Evolutionary conservation across 345 rosid genomes (phyloP), one percentile per base, ranked within the genome.

Genomic region (Eucalyptus brandiana): DNA sequence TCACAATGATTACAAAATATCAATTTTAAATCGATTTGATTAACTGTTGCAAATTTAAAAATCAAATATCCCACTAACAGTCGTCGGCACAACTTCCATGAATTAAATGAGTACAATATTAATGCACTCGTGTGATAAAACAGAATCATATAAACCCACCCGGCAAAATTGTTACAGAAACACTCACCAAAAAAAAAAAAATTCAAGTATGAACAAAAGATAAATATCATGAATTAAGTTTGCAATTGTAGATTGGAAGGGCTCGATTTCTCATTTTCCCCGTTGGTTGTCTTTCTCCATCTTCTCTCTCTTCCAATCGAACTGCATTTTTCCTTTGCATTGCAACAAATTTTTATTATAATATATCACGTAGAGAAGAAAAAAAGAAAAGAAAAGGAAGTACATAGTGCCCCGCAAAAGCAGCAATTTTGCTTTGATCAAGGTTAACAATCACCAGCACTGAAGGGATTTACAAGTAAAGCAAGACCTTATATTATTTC

Each of bases 231-330:
- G 42, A 87, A 24, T 58, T 87, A 44, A 5, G 53, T 5, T 40
- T 45, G 88, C 83, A 65, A 58, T 76, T 37, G 28, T 21, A 37
- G 45, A 19, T 34, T 69, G 45, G 56, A 45, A 81, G 83, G 24
- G 30, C 54, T 90, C 44, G 95, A 96, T 96, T 95, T 95, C 93
- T 97, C 97, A 72, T 89, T 94, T 90, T 94, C 99, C 86, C 98
- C 92, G 92, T 95, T 95, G 67, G 91, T 89, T 62, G 89, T 88
- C 90, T 76, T 93, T 97, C 88, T 95, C 99, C 87, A 34, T 94
- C 95, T 93, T 95, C 94, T 96, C 98, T 91, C 93, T 95, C 97
- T 92, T 95, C 99, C 92, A 95, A 92, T 30, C 87, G 93, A 72
- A 94, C 89, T 3, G 95, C 97, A 89, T 94, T 97, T 87, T 94